Evolutionary conservation across 148 eudicot genomes (phyloP).

Genomic region (Diospyros kaki): DNA sequence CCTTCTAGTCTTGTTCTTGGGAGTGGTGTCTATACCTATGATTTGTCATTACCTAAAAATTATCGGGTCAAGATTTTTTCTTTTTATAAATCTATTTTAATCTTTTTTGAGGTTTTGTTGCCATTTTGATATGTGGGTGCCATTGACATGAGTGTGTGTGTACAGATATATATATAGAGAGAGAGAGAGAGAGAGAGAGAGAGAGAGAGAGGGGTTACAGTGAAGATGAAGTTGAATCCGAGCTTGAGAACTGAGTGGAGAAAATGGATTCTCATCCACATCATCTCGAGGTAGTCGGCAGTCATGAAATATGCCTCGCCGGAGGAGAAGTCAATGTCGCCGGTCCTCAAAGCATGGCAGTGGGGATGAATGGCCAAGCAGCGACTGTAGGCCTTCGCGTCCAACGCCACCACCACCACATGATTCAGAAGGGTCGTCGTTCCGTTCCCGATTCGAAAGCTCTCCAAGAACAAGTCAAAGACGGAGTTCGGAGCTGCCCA

Average conservation of each 20-base stretch:
- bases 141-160: no score
- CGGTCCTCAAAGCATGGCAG: constrained; percentile 46
- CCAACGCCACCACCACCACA: constrained; percentile 60
- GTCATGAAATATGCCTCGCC: constrained; percentile 70
- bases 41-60: no score
- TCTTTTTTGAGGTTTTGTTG: no score
- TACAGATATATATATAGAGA: no score
- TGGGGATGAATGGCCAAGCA: constrained; percentile 52
- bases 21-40: no score
- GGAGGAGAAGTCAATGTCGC: constrained; percentile 46
- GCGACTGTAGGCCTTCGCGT: constrained; percentile 64
- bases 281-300: constrained; percentile 64
- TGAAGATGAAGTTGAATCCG: constrained; percentile 68
- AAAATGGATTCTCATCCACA: constrained; percentile 74
- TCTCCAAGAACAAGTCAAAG: constrained; percentile 71
- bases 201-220: constrained; percentile 31
- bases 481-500: constrained; percentile 45
- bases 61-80: no score
- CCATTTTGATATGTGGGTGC: no score
- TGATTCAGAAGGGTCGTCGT: constrained; percentile 47
- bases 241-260: constrained; percentile 48
- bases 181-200: no score
- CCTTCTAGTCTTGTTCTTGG: no score
- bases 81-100: no score
- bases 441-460: constrained; percentile 71